Percentiles rank a stretch among this genome's conserved stretches.
Evolutionary conservation across 2,329 filamentous ascomycete species (phyloP).

Genomic region (Parastagonospora avenae): DNA sequence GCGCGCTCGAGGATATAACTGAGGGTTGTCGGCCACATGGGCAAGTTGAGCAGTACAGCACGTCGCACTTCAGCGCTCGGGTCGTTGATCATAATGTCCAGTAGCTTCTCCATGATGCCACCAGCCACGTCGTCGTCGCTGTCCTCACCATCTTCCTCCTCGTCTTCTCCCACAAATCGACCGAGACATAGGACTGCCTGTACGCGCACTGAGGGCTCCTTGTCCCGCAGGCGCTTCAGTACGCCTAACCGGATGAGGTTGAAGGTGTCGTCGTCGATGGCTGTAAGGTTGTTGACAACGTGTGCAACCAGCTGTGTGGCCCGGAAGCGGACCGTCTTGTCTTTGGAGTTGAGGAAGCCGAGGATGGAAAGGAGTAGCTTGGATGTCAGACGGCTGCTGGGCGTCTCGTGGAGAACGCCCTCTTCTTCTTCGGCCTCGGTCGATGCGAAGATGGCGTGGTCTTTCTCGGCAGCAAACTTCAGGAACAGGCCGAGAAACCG

Average conservation of each 20-base stretch:
- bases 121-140: slow-evolving; percentile 64
- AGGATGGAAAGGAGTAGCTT: slow-evolving; percentile 75
- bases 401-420: slow-evolving; percentile 77
- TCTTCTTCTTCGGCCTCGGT: slow-evolving; percentile 66
- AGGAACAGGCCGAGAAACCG: slow-evolving; percentile 89
- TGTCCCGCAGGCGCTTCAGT: slow-evolving; percentile 86
- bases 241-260: slow-evolving; percentile 78
- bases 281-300: slow-evolving; percentile 88
- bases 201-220: slow-evolving; percentile 88
- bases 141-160: slow-evolving; percentile 67
- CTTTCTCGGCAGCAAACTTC: slow-evolving; percentile 67
- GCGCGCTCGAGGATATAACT: slow-evolving; percentile 89
- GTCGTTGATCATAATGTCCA: slow-evolving; percentile 91
- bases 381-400: slow-evolving; percentile 77
- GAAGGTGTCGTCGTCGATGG: slow-evolving; percentile 91
- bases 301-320: slow-evolving; percentile 89
- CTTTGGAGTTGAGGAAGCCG: slow-evolving; percentile 81
- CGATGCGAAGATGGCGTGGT: slow-evolving; percentile 36
- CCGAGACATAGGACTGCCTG: slow-evolving; percentile 93
- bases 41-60: slow-evolving; percentile 87
- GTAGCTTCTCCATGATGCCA: slow-evolving; percentile 78
- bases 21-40: slow-evolving; percentile 79
- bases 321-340: slow-evolving; percentile 89
- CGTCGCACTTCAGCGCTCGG: slow-evolving; percentile 91
- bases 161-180: slow-evolving; percentile 72